A percentile compares a stretch with the other conserved stretches of the same genome.
phyloP scores from a whole-genome alignment of 2,329 filamentous ascomycete species.

The Fusarium nematophilum region DNA sequence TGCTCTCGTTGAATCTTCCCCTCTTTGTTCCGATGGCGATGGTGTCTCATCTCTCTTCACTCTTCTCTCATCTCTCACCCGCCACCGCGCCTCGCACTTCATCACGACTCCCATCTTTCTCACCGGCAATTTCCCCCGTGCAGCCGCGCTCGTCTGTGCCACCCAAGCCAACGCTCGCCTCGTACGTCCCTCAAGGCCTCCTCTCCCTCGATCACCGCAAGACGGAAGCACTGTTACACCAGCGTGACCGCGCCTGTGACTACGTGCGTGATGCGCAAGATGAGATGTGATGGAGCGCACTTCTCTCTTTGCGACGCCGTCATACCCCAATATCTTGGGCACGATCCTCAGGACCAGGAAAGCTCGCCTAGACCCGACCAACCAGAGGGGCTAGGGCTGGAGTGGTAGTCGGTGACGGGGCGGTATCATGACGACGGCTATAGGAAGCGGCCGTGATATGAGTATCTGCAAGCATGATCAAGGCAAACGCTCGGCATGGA shows the following conservation, averaged over 20 bases:
- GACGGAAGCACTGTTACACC: conserved; percentile 21
- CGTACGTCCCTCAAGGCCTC: background rate
- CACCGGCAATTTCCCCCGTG: conserved; percentile 3
- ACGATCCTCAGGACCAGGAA: conserved; percentile 18
- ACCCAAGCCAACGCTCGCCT: background rate
- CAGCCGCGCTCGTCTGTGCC: conserved; percentile 1
- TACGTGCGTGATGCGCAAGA: conserved; percentile 24
- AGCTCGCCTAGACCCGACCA: conserved; percentile 36
- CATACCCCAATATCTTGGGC: conserved; percentile 29
- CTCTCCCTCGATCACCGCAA: background rate
- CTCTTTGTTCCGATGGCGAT: background rate
- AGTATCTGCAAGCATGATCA: background rate
- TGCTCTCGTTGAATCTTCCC: background rate
- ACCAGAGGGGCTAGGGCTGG: conserved; percentile 22
- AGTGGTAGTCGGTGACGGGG: conserved; percentile 4
- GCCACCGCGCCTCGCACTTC: background rate
- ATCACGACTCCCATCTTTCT: background rate
- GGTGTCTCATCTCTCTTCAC: conserved; percentile 3
- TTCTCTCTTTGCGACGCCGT: conserved; percentile 22
- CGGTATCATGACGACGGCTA: conserved; percentile 9
- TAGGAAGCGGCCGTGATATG: background rate
- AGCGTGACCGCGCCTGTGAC: conserved; percentile 28
- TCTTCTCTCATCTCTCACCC: conserved; percentile 17
- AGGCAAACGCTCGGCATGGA: background rate
- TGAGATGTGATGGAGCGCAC: conserved; percentile 23